These are phyloP conservation scores for Gnomoniopsis smithogilvyi DNA, from an alignment of 2,329 filamentous ascomycete species.

Conservation along the genomic window DNA sequence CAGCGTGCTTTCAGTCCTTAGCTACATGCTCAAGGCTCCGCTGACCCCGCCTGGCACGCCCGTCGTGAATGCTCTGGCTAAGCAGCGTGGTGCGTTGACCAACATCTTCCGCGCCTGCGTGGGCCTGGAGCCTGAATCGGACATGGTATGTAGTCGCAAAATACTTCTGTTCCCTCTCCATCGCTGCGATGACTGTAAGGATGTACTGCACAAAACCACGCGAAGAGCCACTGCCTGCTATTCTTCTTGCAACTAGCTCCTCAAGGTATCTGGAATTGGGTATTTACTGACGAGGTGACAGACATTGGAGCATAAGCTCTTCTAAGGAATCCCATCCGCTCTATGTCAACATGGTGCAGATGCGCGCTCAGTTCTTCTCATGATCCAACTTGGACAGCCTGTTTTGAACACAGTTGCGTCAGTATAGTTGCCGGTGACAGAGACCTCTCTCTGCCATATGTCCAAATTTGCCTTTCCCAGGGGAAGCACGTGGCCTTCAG, in stretches of 20 bases:
- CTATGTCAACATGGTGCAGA: background rate
- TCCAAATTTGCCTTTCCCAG: background rate
- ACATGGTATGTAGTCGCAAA: slow-evolving; percentile 76
- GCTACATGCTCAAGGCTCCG: slow-evolving; percentile 98
- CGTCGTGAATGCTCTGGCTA: slow-evolving; percentile 90
- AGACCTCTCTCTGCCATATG: background rate
- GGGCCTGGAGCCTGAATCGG: slow-evolving; percentile 92
- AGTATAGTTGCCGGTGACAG: background rate
- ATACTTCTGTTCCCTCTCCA: too few relatives aligned
- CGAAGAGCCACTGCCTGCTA: slow-evolving; percentile 96
- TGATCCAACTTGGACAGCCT: too few relatives aligned
- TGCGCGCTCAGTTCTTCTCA: background rate
- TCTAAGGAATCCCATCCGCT: background rate
- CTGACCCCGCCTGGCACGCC: slow-evolving; percentile 92
- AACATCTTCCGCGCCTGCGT: slow-evolving; percentile 99
- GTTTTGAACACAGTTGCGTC: background rate
- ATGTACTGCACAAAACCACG: too few relatives aligned
- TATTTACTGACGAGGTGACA: background rate
- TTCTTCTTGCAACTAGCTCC: too few relatives aligned
- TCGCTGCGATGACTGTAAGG: too few relatives aligned
- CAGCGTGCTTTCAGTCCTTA: slow-evolving; percentile 92
- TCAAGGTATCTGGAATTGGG: too few relatives aligned
- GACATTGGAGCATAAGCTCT: slow-evolving; percentile 19
- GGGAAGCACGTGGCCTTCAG: background rate
- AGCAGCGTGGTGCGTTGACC: slow-evolving; percentile 90